These are phyloP conservation scores for Phytophthora ohioensis DNA, from an alignment of 352 stramenopile genomes.

Conservation along the genomic window DNA sequence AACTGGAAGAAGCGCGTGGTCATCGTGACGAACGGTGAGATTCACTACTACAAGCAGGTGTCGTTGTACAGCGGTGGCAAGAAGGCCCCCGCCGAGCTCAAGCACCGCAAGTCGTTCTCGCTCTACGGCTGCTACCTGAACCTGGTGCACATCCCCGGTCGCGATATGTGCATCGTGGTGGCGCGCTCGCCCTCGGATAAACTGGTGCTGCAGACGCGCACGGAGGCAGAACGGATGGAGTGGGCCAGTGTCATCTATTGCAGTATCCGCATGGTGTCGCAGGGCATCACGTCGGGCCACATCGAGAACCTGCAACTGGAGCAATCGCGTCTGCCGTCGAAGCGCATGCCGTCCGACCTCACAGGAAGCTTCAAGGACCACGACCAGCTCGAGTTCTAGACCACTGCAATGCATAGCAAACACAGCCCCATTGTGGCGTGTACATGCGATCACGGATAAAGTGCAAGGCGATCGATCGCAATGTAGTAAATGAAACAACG, in stretches of 20 bases:
- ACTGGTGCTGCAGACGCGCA: slow-evolving; percentile 74
- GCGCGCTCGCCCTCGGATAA: slow-evolving; percentile 88
- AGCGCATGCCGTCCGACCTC: slow-evolving; percentile 35
- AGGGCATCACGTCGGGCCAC: slow-evolving; percentile 85
- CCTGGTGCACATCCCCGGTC: slow-evolving; percentile 72
- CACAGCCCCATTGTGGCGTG: neutral
- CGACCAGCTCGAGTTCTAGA: slow-evolving; percentile 40
- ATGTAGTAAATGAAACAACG: slow-evolving; percentile 2
- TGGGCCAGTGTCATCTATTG: slow-evolving; percentile 91
- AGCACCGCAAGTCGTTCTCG: slow-evolving; percentile 88
- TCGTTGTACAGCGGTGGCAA: slow-evolving; percentile 38
- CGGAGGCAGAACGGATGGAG: slow-evolving; percentile 83
- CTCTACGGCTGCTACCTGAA: slow-evolving; percentile 88
- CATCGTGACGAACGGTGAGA: slow-evolving; percentile 81
- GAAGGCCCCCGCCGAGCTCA: slow-evolving; percentile 55
- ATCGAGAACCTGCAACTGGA: slow-evolving; percentile 82
- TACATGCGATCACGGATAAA: slow-evolving; percentile 3
- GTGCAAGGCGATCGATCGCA: slow-evolving; percentile 1
- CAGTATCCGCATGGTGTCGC: slow-evolving; percentile 88
- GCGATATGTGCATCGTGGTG: slow-evolving; percentile 84
- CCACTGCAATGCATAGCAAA: neutral
- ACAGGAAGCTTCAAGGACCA: slow-evolving; percentile 43
- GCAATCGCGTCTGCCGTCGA: slow-evolving; percentile 39
- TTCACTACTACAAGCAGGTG: slow-evolving; percentile 87
- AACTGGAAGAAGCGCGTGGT: slow-evolving; percentile 89